Base-by-base conservation (phyloP, 768 basidiomycete genomes). In the Leccinum barrowsii region DNA sequence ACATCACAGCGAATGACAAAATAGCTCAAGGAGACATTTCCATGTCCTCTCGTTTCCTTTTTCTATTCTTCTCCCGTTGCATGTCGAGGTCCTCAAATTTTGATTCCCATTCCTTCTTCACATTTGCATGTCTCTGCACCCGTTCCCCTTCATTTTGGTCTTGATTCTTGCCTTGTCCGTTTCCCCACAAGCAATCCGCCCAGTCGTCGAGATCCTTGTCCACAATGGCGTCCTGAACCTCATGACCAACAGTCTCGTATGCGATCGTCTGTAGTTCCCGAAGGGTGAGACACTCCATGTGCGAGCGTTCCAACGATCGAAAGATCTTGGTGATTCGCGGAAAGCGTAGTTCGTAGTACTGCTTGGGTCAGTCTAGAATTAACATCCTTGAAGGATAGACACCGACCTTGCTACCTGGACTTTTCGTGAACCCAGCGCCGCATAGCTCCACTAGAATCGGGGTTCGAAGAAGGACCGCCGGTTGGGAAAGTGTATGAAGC, bases 271-370 rank as follows among this genome's bases (percentile, higher is more conserved):
- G 81, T 13, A 88, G 70, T 19, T 77, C 76, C 21, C 78, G 71
- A 3, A 86, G 73, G 22, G 77, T 74, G 30, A 80, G 65, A 19
- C 80, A 80, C 34, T 86, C 83, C 34, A 68, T 73, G 86, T 89
- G 92, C n/a, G 74, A 68, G 17, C 92, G 82, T 59, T 92, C 89
- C 22, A 68, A 71, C 0, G 75, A 65, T 7, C 86, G 82, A 69
- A 82, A 83, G 2, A 86, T 73, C 67, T 94, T 94, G 34, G 80
- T 80, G 30, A 95, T 78, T 51, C 94, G 79, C 0, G 94, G 91
- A 69, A 89, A 95, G 21, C 94, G 86, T 5, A 94, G 77, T 62
- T 90, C 90, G 67, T 94, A 94, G 65, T 86, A 78, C 91, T 93
- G 59, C 13, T 57, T 21, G 2, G 32, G 60, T 55, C 26, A 30